A percentile compares a stretch with the other conserved stretches of the same genome.
phyloP scores from a whole-genome alignment of 495 filamentous ascomycete species.

The Mycothermus thermophilus region DNA sequence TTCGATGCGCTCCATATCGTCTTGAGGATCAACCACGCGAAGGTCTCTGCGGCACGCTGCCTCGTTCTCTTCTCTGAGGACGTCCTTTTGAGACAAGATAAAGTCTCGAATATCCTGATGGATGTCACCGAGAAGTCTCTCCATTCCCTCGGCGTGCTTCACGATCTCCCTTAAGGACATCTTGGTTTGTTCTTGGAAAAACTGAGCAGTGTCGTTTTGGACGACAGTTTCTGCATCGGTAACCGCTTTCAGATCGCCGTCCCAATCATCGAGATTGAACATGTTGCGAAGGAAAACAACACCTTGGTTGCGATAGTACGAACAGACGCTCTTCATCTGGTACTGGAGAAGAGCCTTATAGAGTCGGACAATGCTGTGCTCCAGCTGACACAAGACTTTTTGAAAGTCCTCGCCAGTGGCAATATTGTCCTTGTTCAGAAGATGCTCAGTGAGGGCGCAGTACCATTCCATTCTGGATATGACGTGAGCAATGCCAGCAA shows the following conservation, averaged over 20 bases:
- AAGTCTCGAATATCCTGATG: slow-evolving; percentile 2
- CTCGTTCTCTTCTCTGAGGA: not conserved
- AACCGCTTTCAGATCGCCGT: slow-evolving; percentile 12
- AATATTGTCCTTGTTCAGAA: slow-evolving; percentile 7
- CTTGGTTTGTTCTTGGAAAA: slow-evolving; percentile 3
- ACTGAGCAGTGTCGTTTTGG: slow-evolving; percentile 6
- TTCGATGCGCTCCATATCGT: slow-evolving; percentile 28
- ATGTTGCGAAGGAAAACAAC: slow-evolving; percentile 13
- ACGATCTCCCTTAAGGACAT: slow-evolving; percentile 5
- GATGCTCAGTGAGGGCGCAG: slow-evolving; percentile 15
- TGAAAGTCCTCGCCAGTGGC: slow-evolving; percentile 1
- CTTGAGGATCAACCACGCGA: slow-evolving; percentile 16
- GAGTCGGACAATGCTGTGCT: slow-evolving; percentile 9
- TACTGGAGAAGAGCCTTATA: too few relatives aligned
- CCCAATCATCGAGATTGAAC: slow-evolving; percentile 12
- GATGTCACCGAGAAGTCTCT: not conserved
- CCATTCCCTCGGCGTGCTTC: slow-evolving; percentile 1
- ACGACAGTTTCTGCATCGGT: slow-evolving; percentile 12
- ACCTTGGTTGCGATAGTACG: slow-evolving; percentile 17
- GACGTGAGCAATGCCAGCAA: slow-evolving; percentile 17
- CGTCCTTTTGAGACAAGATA: slow-evolving; percentile 1
- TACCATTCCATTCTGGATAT: slow-evolving; percentile 25
- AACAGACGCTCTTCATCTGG: too few relatives aligned
- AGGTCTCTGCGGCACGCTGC: slow-evolving; percentile 15
- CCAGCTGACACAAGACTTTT: slow-evolving; percentile 5